Percentiles rank a stretch among this genome's conserved stretches.
Evolutionary conservation across 306 rosid species (phyloP).

Genomic region (Sphenostylis stenocarpa): DNA sequence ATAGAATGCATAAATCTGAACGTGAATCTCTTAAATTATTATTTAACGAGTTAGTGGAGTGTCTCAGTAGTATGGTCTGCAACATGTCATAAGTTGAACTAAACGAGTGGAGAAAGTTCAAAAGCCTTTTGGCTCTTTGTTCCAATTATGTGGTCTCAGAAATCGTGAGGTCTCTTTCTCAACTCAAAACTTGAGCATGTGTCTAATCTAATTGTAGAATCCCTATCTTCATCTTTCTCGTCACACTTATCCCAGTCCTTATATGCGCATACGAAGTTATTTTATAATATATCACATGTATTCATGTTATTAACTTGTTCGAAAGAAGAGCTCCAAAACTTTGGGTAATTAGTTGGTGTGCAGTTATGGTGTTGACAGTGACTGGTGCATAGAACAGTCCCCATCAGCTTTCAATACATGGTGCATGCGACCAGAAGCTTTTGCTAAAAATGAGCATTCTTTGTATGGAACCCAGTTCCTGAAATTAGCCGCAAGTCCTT

Average conservation of each 20-base stretch:
- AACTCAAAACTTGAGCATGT: slow-evolving; percentile 6
- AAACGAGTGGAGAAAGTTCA: background rate
- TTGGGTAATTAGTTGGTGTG: slow-evolving; percentile 2
- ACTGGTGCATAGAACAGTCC: background rate
- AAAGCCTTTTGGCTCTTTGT: slow-evolving; percentile 9
- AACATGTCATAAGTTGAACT: background rate
- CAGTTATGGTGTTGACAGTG: slow-evolving; percentile 10
- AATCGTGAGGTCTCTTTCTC: slow-evolving; percentile 33
- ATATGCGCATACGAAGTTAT: no score
- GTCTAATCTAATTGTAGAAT: slow-evolving; percentile 11
- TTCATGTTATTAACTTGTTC: no score
- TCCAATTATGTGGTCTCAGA: slow-evolving; percentile 16
- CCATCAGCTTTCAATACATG: slow-evolving; percentile 9
- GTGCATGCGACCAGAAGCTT: slow-evolving; percentile 27
- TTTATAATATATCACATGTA: no score
- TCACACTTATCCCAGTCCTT: slow-evolving; percentile 2
- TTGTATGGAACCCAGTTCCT: slow-evolving; percentile 21
- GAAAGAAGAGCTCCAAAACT: slow-evolving; percentile 9
- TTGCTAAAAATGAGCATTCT: slow-evolving; percentile 28
- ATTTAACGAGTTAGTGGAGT: slow-evolving; percentile 32
- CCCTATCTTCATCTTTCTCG: slow-evolving; percentile 22
- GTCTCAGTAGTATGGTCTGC: background rate
- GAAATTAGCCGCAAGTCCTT: background rate
- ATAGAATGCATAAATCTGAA: slow-evolving; percentile 31
- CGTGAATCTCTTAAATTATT: background rate